These are phyloP conservation scores for Aspergillus baeticus DNA, from an alignment of 495 filamentous ascomycete species.

Conservation along the genomic window DNA sequence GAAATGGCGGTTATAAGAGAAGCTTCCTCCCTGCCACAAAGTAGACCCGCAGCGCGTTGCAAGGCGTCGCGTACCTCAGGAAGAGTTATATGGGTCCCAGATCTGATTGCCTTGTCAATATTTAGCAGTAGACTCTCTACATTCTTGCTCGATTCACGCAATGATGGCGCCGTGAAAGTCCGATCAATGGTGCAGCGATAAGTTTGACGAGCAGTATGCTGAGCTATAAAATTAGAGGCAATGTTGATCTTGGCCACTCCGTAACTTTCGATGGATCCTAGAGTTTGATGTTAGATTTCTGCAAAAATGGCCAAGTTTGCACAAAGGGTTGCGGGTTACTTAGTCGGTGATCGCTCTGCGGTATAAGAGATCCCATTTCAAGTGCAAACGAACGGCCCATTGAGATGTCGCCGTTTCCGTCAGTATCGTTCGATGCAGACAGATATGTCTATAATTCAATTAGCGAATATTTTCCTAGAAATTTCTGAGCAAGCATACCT, in stretches of 20 bases:
- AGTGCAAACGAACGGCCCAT: slow-evolving; percentile 93
- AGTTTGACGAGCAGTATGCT: slow-evolving; percentile 95
- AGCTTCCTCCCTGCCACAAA: slow-evolving; percentile 72
- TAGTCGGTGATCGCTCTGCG: slow-evolving; percentile 82
- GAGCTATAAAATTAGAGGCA: slow-evolving; percentile 91
- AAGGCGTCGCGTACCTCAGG: slow-evolving; percentile 75
- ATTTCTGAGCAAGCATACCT: slow-evolving; percentile 38
- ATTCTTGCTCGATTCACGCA: slow-evolving; percentile 21
- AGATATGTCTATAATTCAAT: slow-evolving; percentile 67
- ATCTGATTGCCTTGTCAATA: slow-evolving; percentile 65
- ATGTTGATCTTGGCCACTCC: slow-evolving; percentile 75
- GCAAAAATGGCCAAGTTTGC: background rate
- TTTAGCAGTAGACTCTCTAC: slow-evolving; percentile 41
- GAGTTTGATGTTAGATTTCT: background rate
- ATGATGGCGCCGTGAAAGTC: background rate
- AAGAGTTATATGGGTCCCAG: slow-evolving; percentile 65
- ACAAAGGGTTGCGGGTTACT: slow-evolving; percentile 31
- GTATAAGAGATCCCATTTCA: slow-evolving; percentile 87
- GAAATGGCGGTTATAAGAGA: slow-evolving; percentile 75
- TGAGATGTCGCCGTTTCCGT: slow-evolving; percentile 82
- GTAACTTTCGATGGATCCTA: slow-evolving; percentile 67
- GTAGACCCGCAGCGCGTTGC: slow-evolving; percentile 75
- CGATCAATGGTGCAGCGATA: slow-evolving; percentile 76
- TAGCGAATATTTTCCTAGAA: slow-evolving; percentile 3
- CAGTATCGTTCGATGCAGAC: slow-evolving; percentile 87